These are phyloP conservation scores for Cladobotryum mycophilum DNA, from an alignment of 2,329 filamentous ascomycete genomes.

Conservation along the genomic window DNA sequence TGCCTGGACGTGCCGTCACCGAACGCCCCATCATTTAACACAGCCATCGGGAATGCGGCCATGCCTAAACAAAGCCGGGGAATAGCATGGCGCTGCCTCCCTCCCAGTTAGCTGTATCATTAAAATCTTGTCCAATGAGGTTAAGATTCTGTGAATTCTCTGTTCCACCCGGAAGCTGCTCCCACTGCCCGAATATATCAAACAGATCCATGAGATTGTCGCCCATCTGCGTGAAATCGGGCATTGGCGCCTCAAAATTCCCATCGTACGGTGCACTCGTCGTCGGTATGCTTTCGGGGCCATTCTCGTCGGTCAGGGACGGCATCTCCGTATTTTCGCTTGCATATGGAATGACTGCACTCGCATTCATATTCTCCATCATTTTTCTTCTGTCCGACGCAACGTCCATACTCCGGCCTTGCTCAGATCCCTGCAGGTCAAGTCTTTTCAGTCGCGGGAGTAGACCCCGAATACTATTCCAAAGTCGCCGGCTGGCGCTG, in stretches of 20 bases:
- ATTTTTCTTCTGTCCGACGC: neutral
- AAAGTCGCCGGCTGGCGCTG: constrained; percentile 26
- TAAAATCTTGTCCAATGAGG: neutral
- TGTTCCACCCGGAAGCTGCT: constrained; percentile 13
- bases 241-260: constrained; percentile 16
- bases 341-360: constrained; percentile 5
- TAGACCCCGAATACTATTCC: constrained; percentile 30
- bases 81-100: constrained; percentile 3
- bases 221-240: constrained; percentile 29
- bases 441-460: constrained; percentile 26
- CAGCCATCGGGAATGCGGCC: neutral
- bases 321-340: constrained; percentile 5
- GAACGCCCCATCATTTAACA: too few relatives aligned
- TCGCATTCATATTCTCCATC: neutral
- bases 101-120: constrained; percentile 2
- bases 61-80: constrained; percentile 3
- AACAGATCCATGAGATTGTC: constrained; percentile 31
- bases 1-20: too few relatives aligned
- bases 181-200: constrained; percentile 28
- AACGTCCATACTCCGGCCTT: neutral
- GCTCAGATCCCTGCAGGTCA: constrained; percentile 14
- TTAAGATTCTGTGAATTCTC: neutral
- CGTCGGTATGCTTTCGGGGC: neutral
- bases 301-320: neutral
- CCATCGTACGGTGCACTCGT: neutral